Conservation (phyloP, 1,284 basidiomycete species). For the Leccinum subrobustum region DNA sequence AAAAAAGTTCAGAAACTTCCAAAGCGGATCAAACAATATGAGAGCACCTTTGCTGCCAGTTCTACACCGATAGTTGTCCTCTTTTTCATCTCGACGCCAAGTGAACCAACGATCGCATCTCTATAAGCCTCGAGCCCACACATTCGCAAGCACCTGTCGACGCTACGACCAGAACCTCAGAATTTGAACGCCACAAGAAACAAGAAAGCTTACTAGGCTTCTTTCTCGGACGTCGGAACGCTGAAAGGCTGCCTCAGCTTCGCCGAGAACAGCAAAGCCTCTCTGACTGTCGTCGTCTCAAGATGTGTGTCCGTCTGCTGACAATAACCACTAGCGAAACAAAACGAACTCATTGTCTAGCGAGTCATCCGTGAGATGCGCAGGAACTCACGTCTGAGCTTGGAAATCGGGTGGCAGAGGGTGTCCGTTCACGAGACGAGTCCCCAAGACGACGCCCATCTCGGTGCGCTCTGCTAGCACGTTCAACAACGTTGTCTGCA, state of each 20-base stretch:
- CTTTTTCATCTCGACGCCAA: slow-evolving; percentile 78
- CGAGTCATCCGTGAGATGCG: not conserved
- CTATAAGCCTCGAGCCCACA: slow-evolving; percentile 72
- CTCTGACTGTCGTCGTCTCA: slow-evolving; percentile 75
- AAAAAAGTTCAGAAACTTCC: slow-evolving; percentile 25
- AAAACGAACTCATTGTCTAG: not conserved
- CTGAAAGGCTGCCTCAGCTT: slow-evolving; percentile 73
- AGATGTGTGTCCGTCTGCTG: slow-evolving; percentile 83
- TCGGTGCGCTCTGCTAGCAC: slow-evolving; percentile 79
- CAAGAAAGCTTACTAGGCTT: slow-evolving; percentile 58
- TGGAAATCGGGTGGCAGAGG: slow-evolving; percentile 74
- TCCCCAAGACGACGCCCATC: slow-evolving; percentile 79
- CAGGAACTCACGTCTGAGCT: slow-evolving; percentile 50
- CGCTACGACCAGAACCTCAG: slow-evolving; percentile 39
- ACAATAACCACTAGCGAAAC: slow-evolving; percentile 58
- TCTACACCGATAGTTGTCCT: slow-evolving; percentile 83
- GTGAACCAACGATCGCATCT: slow-evolving; percentile 75
- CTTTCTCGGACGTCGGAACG: slow-evolving; percentile 71
- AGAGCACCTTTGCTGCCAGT: slow-evolving; percentile 62
- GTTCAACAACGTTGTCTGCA: slow-evolving; percentile 77
- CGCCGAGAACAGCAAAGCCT: slow-evolving; percentile 83
- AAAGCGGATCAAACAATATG: not conserved
- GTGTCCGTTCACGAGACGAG: slow-evolving; percentile 77
- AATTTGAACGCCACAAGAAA: not conserved
- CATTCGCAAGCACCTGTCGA: slow-evolving; percentile 77